A percentile compares a stretch with the other conserved stretches of the same genome.
These are phyloP conservation scores for Planoprotostelium fungivorum DNA, from an alignment of 78 protist genomes.

Conservation along the genomic window DNA sequence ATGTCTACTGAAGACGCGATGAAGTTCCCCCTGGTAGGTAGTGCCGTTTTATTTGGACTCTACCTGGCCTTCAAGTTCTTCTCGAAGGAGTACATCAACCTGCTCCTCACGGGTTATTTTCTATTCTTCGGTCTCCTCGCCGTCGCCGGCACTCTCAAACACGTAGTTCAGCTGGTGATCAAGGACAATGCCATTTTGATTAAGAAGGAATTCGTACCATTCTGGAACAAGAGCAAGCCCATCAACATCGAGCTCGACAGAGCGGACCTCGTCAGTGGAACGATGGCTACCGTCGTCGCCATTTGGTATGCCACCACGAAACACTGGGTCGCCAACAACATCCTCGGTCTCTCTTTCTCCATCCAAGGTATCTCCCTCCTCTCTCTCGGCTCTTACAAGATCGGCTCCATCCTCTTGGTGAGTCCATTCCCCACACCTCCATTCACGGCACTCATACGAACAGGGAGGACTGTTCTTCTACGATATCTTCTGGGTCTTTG, in stretches of 20 bases:
- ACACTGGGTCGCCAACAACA: constrained; percentile 87
- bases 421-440: no score
- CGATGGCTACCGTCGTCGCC: constrained; percentile 8
- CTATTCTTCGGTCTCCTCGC: constrained; percentile 50
- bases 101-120: constrained; percentile 48
- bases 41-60: constrained; percentile 53
- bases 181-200: neutral
- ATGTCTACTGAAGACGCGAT: constrained; percentile 71
- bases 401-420: constrained; percentile 63
- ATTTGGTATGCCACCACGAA: constrained; percentile 42
- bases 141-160: neutral
- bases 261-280: constrained; percentile 21
- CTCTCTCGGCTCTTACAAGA: constrained; percentile 23
- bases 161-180: neutral
- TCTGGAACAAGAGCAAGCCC: neutral
- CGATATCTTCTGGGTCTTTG: constrained; percentile 95
- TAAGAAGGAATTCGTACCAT: neutral
- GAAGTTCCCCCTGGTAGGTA: constrained; percentile 75
- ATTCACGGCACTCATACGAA: no score
- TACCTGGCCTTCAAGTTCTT: constrained; percentile 65
- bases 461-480: constrained; percentile 84
- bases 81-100: constrained; percentile 48
- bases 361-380: constrained; percentile 45
- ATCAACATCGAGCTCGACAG: neutral
- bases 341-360: constrained; percentile 72